phyloP scores from a whole-genome alignment of 331 rosid species.

The Prunus yedoensis region DNA sequence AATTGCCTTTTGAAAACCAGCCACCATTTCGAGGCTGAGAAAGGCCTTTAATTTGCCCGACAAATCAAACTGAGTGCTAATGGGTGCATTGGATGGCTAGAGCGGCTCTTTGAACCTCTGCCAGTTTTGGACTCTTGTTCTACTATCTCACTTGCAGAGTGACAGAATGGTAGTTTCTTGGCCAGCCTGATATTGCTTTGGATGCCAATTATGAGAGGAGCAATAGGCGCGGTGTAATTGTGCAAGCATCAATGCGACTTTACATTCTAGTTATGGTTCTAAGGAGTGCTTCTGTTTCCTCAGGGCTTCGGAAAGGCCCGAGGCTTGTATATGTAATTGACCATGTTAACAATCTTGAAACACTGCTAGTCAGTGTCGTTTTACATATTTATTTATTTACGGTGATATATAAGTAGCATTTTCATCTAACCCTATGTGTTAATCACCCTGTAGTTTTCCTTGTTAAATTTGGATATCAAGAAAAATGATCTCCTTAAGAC shows the following conservation, averaged over 20 bases:
- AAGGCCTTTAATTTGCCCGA: background rate
- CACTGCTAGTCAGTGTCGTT: background rate
- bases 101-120: slow-evolving; percentile 12
- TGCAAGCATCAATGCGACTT: background rate
- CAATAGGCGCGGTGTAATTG: background rate
- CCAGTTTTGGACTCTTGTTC: slow-evolving; percentile 27
- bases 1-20: slow-evolving; percentile 79
- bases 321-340: background rate
- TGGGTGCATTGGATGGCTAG: slow-evolving; percentile 22
- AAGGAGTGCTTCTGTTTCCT: background rate
- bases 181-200: background rate
- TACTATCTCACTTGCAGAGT: background rate
- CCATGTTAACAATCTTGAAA: background rate
- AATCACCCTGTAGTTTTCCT: too few relatives aligned
- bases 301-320: background rate
- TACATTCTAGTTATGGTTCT: background rate
- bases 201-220: background rate
- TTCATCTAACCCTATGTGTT: background rate
- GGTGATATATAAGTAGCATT: background rate
- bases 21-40: slow-evolving; percentile 59
- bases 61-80: slow-evolving; percentile 9
- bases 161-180: background rate
- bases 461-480: too few relatives aligned
- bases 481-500: background rate
- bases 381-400: background rate